Evolutionary conservation across 1,139 yeast species (phyloP), one percentile per base, ranked within the genome.

Genomic region (Yamadazyma oceani): DNA sequence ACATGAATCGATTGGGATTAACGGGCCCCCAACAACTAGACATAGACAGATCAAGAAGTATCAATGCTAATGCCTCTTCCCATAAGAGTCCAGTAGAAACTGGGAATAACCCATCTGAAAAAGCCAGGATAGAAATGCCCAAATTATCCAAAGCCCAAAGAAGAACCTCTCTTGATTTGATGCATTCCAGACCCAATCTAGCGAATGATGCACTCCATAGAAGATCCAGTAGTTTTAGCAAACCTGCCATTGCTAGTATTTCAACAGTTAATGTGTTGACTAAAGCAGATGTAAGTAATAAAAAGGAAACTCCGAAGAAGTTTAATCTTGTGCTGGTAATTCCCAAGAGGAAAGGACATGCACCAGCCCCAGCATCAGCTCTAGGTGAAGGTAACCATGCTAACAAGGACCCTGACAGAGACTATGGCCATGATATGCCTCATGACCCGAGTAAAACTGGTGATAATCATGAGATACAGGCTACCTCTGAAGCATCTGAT

Each of bases 261-360:
- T 58, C 69, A 22, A 62, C 55, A 35, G 58, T 69, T 23, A 64
- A 65, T 43, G 72, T 69, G 4, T 44, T 57, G 6, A 60, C 72
- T 3, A 55, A 56, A 37, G 60, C 69, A 1, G 63, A 57, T 21
- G 44, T 53, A 7, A 26, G 34, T 17, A 27, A 14, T 14, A 19
- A 26, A 10, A 22, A 27, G 17, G 25, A 25, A 7, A 14, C 30
- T 11, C 25, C 27, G 7, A 36, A 31, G 26, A 41, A 37, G 31
- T 45, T 44, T 37, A 37, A 43, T 14, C 19, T 45, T 9, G 40
- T 33, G 22, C 51, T 37, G 45, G 44, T 47, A 6, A 41, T 47
- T 1, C 48, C 50, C 2, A 39, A 43, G 21, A 19, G 42, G 7
- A 37, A 26, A 10, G 38, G 24, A 9, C 24, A 17, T 9, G 25